phyloP scores from a whole-genome alignment of 2,329 filamentous ascomycete species.

The Xylogone sp. region DNA sequence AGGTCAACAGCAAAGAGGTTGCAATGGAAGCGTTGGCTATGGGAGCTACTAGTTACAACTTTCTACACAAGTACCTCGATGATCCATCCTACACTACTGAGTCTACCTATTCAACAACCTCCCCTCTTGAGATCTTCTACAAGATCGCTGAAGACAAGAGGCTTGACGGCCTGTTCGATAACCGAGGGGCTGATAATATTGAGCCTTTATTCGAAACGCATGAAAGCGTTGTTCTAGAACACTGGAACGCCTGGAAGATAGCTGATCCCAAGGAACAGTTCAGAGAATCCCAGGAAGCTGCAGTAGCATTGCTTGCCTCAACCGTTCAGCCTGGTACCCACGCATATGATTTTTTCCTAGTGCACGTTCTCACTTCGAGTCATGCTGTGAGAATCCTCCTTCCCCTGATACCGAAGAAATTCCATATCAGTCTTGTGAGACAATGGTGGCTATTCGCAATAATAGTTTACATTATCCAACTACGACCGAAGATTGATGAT shows the following conservation, averaged over 20 bases:
- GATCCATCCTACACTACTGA: constrained; percentile 66
- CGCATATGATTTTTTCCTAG: constrained; percentile 78
- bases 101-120: constrained; percentile 54
- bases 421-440: constrained; percentile 69
- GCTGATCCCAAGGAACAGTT: constrained; percentile 71
- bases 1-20: constrained; percentile 79
- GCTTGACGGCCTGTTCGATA: constrained; percentile 63
- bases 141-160: constrained; percentile 64
- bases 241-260: constrained; percentile 87
- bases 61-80: constrained; percentile 66
- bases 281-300: constrained; percentile 62
- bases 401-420: constrained; percentile 68
- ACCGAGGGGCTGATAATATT: constrained; percentile 59
- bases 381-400: constrained; percentile 87
- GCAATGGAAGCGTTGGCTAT: constrained; percentile 85
- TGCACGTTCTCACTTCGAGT: constrained; percentile 78
- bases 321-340: constrained; percentile 54
- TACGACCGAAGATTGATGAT: constrained; percentile 69
- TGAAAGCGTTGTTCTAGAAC: constrained; percentile 70
- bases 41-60: constrained; percentile 54
- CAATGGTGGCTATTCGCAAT: constrained; percentile 89
- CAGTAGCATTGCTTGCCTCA: constrained; percentile 58
- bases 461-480: constrained; percentile 70
- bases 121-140: constrained; percentile 67
- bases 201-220: constrained; percentile 63